These are phyloP conservation scores for Blastocystis sp. DNA, from an alignment of 352 stramenopile genomes.

Conservation along the genomic window DNA sequence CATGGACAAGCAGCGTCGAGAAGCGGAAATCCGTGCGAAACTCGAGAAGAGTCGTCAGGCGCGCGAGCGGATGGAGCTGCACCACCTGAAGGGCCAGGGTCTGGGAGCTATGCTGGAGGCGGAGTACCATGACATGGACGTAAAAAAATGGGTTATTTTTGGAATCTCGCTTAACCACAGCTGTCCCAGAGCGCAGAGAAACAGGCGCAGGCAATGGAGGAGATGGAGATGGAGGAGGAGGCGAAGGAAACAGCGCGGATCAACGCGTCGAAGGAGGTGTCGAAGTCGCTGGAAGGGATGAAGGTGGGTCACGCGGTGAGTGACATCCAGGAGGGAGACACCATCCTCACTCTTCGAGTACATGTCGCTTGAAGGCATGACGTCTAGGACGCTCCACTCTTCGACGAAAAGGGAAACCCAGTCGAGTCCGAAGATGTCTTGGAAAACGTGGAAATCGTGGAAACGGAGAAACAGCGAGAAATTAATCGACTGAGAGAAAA, in stretches of 20 bases:
- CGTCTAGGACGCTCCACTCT: slow-evolving; percentile 40
- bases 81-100: slow-evolving; percentile 19
- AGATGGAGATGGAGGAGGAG: slow-evolving; percentile 5
- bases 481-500: not conserved
- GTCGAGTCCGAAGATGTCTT: slow-evolving; percentile 34
- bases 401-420: slow-evolving; percentile 53
- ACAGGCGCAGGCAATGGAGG: slow-evolving; percentile 30
- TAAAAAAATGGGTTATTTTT: slow-evolving; percentile 41
- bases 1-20: not conserved
- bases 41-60: slow-evolving; percentile 4
- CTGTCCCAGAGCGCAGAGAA: slow-evolving; percentile 36
- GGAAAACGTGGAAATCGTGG: not conserved
- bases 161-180: not conserved
- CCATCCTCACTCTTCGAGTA: slow-evolving; percentile 53
- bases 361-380: not conserved
- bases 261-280: not conserved
- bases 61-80: not conserved
- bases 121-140: not conserved
- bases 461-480: not conserved
- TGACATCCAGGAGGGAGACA: slow-evolving; percentile 60
- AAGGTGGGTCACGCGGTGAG: slow-evolving; percentile 62
- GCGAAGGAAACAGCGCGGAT: not conserved
- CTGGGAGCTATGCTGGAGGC: slow-evolving; percentile 20
- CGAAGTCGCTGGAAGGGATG: not conserved
- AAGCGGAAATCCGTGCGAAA: slow-evolving; percentile 49